phyloP scores from a whole-genome alignment of 1,284 basidiomycete species.

The Sporisorium reilianum region DNA sequence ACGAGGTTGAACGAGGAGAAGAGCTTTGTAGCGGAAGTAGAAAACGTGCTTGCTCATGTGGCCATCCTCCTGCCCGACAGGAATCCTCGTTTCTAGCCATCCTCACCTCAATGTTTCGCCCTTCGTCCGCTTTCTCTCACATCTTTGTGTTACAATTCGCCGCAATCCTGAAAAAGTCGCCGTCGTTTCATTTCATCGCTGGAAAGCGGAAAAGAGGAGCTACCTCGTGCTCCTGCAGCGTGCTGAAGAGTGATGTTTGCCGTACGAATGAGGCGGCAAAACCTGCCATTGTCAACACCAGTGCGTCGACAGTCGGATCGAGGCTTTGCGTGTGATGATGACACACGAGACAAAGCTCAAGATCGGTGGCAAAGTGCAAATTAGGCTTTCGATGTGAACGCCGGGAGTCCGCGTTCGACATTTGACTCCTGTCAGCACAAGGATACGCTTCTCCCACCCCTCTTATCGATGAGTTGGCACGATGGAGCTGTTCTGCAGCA shows the following conservation, averaged over 20 bases:
- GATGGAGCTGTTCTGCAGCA: background rate
- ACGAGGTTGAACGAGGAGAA: background rate
- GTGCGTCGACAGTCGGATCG: background rate
- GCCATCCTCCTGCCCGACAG: constrained; percentile 17
- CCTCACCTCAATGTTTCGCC: background rate
- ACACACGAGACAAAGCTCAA: too few relatives aligned
- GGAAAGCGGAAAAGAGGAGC: background rate
- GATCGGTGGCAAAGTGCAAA: too few relatives aligned
- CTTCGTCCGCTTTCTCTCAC: background rate
- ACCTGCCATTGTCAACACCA: background rate
- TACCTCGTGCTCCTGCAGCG: too few relatives aligned
- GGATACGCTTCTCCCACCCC: background rate
- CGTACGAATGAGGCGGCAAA: background rate
- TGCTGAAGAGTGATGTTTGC: too few relatives aligned
- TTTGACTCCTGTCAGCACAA: background rate
- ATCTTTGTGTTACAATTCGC: too few relatives aligned
- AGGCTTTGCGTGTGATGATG: background rate
- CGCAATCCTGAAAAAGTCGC: too few relatives aligned
- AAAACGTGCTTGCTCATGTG: constrained; percentile 11
- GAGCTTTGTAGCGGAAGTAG: background rate
- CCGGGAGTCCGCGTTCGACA: background rate
- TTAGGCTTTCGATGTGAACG: background rate
- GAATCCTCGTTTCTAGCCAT: background rate
- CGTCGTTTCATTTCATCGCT: background rate
- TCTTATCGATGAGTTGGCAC: too few relatives aligned